Evolutionary conservation across 441 rosid species (phyloP).

Genomic region (Gossypium trilobum): DNA sequence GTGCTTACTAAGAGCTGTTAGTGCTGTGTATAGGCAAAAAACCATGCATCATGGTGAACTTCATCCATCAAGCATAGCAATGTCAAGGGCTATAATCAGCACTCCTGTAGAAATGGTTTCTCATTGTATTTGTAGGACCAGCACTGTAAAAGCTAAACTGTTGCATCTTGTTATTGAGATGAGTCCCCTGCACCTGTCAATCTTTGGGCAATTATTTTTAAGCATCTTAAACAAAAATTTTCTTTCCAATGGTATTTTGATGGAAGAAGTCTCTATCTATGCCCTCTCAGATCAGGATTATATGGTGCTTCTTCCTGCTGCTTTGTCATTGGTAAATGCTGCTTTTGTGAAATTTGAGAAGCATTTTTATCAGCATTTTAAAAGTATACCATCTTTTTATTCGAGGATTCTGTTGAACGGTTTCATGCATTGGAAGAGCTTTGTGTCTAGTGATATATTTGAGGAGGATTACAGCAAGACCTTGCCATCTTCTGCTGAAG

Average conservation of each 20-base stretch:
- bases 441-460: conserved; percentile 48
- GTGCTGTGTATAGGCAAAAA: conserved; percentile 37
- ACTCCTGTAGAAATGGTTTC: conserved; percentile 60
- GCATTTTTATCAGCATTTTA: conserved; percentile 31
- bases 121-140: conserved; percentile 42
- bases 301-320: conserved; percentile 66
- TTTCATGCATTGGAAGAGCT: conserved; percentile 53
- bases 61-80: conserved; percentile 49
- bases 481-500: conserved; percentile 41
- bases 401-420: conserved; percentile 46
- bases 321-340: conserved; percentile 45
- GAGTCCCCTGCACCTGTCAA: conserved; percentile 61
- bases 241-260: conserved; percentile 14
- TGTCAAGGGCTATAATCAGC: conserved; percentile 42
- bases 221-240: conserved; percentile 27
- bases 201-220: conserved; percentile 47
- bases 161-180: conserved; percentile 61
- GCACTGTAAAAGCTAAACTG: conserved; percentile 50
- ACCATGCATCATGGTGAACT: conserved; percentile 28
- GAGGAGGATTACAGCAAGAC: conserved; percentile 46
- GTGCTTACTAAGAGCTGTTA: conserved; percentile 60
- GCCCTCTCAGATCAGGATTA: conserved; percentile 49
- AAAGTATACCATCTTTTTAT: conserved; percentile 44
- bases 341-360: conserved; percentile 37
- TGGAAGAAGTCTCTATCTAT: conserved; percentile 18